Base-by-base conservation (phyloP, 2,329 filamentous ascomycete genomes). In the Rhytidhysteron rufulum region DNA sequence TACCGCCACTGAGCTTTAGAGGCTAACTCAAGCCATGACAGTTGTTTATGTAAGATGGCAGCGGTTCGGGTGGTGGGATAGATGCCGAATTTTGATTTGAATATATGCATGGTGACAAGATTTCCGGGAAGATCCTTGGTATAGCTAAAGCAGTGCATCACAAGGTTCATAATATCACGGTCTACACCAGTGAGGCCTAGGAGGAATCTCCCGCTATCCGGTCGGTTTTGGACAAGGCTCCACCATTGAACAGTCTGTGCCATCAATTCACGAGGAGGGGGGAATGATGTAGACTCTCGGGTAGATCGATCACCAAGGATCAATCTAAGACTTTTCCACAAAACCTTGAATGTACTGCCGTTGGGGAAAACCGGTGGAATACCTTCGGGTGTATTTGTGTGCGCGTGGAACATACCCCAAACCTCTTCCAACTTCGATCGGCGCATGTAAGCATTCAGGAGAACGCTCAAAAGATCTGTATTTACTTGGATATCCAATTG, bases 141-240 rank as follows among this genome's bases (percentile, higher is more conserved):
- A 31, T 55, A 60, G 43, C 57, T 58, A 47, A 66, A 65, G 43
- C 60, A 65, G 25, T 62, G 54, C 45, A 64, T 48, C n/a, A 66
- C 50, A 16, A 62, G 40, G 11, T 40, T 41, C 8, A 42, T 48
- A 15, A 63, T 49, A 10, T 48, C 51, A 10, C 46, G 41, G 13
- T 57, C 42, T n/a, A 40, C 35, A 13, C 42, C 56, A 13, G 51
- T 48, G 4, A 63, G 45, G 2, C 58, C 59, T 10, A 49, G 49
- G 1, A 44, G 45, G 36, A 60, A 65, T 2, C 54, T 55, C 5
- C 49, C 40, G 16, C 54, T 49, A 30, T 63, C 59, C 24, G 41
- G 44, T 21, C 60, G 53, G 22, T 43, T 45, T 18, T 52, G 45
- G 21, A 50, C 50, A 11, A 50, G 31, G 0, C 31, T 39, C 57